Evolutionary conservation across 495 filamentous ascomycete genomes (phyloP).

Genomic region (Sphaerosporella brunnea): DNA sequence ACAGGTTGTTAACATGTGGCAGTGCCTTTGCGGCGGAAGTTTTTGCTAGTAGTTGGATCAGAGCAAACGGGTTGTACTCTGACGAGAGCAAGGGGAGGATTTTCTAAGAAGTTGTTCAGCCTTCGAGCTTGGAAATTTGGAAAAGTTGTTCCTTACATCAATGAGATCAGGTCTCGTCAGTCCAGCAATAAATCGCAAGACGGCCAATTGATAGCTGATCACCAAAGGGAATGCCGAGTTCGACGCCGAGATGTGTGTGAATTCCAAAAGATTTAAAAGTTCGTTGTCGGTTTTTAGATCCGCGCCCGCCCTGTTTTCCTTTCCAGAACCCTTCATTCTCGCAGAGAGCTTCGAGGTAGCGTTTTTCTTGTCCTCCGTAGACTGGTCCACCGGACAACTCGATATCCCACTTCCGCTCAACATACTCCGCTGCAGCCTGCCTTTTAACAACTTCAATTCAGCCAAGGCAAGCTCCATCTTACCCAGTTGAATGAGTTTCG

Average conservation of each 20-base stretch:
- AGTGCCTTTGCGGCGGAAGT: conserved; percentile 18
- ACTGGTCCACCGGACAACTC: conserved; percentile 4
- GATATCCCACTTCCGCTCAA: neutral
- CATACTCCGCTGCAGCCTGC: conserved; percentile 35
- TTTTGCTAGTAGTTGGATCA: conserved; percentile 16
- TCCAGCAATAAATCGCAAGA: conserved; percentile 22
- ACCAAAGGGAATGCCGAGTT: conserved; percentile 17
- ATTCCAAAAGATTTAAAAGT: conserved; percentile 26
- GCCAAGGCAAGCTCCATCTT: conserved; percentile 59
- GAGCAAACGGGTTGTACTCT: conserved; percentile 12
- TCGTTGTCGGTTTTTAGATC: conserved; percentile 27
- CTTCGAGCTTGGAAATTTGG: conserved; percentile 4
- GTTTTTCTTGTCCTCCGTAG: conserved; percentile 20
- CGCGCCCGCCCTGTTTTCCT: conserved; percentile 30
- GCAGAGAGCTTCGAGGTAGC: conserved; percentile 10
- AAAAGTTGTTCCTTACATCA: conserved; percentile 10
- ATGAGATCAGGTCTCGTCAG: conserved; percentile 20
- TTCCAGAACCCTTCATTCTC: conserved; percentile 27
- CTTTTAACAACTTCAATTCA: conserved; percentile 54
- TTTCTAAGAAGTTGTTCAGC: conserved; percentile 10
- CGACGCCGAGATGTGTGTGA: conserved; percentile 12
- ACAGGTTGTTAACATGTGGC: conserved; percentile 14
- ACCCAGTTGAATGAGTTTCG: conserved; percentile 52
- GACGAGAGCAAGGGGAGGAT: conserved; percentile 18
- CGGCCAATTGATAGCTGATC: conserved; percentile 19